phyloP scores from a whole-genome alignment of 1,139 yeast species.

The Kluyveromyces marxianus region DNA sequence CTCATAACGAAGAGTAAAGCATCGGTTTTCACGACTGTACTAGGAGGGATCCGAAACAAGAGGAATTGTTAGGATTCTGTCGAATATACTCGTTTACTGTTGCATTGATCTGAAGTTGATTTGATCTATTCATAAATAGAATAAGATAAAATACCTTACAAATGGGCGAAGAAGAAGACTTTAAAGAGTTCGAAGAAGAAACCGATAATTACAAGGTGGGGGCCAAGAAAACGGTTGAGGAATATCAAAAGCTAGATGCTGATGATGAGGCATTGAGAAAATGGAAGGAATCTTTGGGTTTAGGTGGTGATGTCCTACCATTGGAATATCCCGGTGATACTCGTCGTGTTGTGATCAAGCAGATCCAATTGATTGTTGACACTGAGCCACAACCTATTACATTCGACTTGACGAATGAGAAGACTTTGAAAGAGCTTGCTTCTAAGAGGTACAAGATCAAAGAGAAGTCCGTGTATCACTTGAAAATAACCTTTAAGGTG shows the following conservation, averaged over 20 bases:
- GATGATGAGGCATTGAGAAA: slow-evolving; percentile 86
- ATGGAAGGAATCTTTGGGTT: slow-evolving; percentile 89
- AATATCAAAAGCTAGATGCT: slow-evolving; percentile 77
- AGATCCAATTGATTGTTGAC: slow-evolving; percentile 63
- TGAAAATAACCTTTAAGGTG: slow-evolving; percentile 70
- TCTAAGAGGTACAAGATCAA: slow-evolving; percentile 47
- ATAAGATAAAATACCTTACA: neutral
- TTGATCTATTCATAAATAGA: too few species aligned
- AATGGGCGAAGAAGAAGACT: slow-evolving; percentile 36
- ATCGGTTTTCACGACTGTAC: too few species aligned
- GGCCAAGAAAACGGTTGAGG: slow-evolving; percentile 80
- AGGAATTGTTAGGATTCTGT: too few species aligned
- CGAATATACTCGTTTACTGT: too few species aligned
- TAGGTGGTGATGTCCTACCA: slow-evolving; percentile 53
- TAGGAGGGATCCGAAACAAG: too few species aligned
- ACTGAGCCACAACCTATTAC: slow-evolving; percentile 51
- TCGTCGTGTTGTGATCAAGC: slow-evolving; percentile 71
- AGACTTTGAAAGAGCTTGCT: slow-evolving; percentile 41
- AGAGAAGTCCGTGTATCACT: slow-evolving; percentile 69
- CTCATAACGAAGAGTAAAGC: too few species aligned
- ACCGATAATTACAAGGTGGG: slow-evolving; percentile 67
- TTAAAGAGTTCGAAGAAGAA: slow-evolving; percentile 42
- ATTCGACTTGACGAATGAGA: slow-evolving; percentile 54
- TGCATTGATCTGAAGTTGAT: too few species aligned
- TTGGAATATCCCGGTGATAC: slow-evolving; percentile 57